Evolutionary conservation across 208 protist genomes (phyloP), one percentile per base, ranked within the genome.

Genomic region (Entamoeba histolytica): DNA sequence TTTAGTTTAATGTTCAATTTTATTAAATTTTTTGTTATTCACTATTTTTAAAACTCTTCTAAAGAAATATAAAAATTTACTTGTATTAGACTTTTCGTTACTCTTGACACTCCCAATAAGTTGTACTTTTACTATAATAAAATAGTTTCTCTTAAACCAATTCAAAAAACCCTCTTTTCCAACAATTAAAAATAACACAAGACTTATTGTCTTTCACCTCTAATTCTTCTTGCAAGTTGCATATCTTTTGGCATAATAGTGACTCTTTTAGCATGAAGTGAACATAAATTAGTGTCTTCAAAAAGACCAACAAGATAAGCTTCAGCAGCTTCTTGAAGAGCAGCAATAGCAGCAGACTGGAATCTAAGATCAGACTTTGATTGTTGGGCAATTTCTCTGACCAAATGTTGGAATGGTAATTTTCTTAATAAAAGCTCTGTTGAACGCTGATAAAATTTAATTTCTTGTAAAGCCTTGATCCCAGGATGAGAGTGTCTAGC

Each of bases 301-400:
- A 98, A 97, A 61, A 98, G 94, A 93, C 94, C 95, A 93, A 98
- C 96, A 47, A 98, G 92, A 95, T 98, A 98, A 31, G 97, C 93
- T 95, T 98, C 97, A n/a, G 61, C 17, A 8, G 61, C 61, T 78
- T 78, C 61, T 78, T 78, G 61, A 23, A 78, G n/a, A 78, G 61
- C 61, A 35, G 28, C n/a, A 78, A 78, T 78, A 19, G 61, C 61
- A 39, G 61, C 61, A 19, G 28, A 39, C 12, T 78, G 61, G 61
- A 78, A 78, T 78, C 61, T 78, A 7, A 78, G 28, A 35, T 78
- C 61, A 10, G 61, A 39, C 19, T 78, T 78, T 39, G 28, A 39
- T 35, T 78, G 61, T 78, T 78, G 91, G 1, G 91, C 91, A 19
- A 92, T 91, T 31, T 78, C 61, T 28, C 61, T 78, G 5, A 78